Evolutionary conservation across 495 filamentous ascomycete genomes (phyloP), one percentile per base, ranked within the genome.

Genomic region (Entonaema liquescens): DNA sequence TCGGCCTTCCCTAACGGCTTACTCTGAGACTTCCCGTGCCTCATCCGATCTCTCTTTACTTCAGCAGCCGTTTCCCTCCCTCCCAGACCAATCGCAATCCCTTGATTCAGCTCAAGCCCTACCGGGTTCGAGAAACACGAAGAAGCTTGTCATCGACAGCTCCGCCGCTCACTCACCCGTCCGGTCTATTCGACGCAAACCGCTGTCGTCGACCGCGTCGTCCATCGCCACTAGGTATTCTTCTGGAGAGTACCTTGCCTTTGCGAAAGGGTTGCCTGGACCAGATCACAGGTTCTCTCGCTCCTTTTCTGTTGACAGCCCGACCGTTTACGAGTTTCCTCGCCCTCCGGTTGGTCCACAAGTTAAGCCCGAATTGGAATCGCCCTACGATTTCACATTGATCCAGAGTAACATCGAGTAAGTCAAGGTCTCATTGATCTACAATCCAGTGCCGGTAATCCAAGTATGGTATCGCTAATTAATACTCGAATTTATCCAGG

Each of bases 311-410:
- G 71, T 85, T 50, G 86, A 88, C 70, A 87, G 86, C 63, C 86
- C 85, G 59, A 87, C 84, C 6, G 79, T 88, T 56, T 86, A 87
- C 79, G 85, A 86, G 67, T 86, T 86, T 63, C 83, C 83, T 60
- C 74, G 74, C 17, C 68, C 52, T 57, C 72, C 70, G 8, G 35
- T 42, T 40, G 44, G 47, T 53, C 35, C 67, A 19, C 25, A 68
- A 26, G 28, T 52, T 65, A 55, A 57, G 28, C 38, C 54, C 17
- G 70, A 54, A 19, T 66, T 72, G 65, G 65, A 74, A 29, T 69
- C 73, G 13, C 58, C 71, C 47, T 59, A 64, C 56, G 69, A 74
- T 38, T 57, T 67, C 31, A 60, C 65, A 50, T 42, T 59, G 36
- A 60, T 60, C 12, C 65, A 62, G 70, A 59, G 49, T 55, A 70